Conservation (phyloP, 2,329 filamentous ascomycete genomes). For the Salinomyces thailandicus region DNA sequence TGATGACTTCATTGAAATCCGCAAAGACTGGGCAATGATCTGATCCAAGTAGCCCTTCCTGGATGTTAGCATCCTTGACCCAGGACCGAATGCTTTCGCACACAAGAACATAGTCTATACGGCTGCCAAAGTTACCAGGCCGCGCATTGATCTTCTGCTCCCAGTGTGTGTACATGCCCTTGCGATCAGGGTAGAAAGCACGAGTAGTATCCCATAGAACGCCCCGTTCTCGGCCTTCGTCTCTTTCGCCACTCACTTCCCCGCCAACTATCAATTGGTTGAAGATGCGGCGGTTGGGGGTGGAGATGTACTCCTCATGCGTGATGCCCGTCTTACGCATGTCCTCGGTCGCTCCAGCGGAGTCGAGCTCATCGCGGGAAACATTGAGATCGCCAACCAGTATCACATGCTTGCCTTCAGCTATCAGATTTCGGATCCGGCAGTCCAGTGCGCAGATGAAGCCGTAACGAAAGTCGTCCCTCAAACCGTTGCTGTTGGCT, state of each 20-base stretch:
- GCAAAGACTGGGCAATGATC: constrained; percentile 94
- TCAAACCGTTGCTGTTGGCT: constrained; percentile 72
- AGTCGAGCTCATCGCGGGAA: constrained; percentile 57
- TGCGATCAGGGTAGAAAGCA: constrained; percentile 64
- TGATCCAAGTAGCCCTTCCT: constrained; percentile 85
- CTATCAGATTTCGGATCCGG: constrained; percentile 71
- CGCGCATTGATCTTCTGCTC: constrained; percentile 89
- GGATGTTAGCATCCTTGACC: constrained; percentile 74
- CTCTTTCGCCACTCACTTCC: constrained; percentile 53
- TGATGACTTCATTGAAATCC: constrained; percentile 54
- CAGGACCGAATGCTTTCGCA: constrained; percentile 67
- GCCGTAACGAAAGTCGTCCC: constrained; percentile 69
- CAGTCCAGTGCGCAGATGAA: constrained; percentile 74
- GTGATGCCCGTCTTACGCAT: constrained; percentile 60
- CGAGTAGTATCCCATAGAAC: constrained; percentile 78
- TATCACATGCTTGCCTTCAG: constrained; percentile 73
- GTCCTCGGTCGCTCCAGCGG: constrained; percentile 60
- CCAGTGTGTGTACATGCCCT: constrained; percentile 96
- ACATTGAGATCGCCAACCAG: constrained; percentile 87
- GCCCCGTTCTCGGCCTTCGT: constrained; percentile 57
- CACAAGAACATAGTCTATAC: constrained; percentile 90
- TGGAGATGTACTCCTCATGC: constrained; percentile 60
- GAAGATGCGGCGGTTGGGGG: constrained; percentile 64
- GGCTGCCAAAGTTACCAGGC: constrained; percentile 84
- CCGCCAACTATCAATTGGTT: constrained; percentile 76